phyloP scores from a whole-genome alignment of 1,284 basidiomycete species.

The Microbotryomycetes sp. region DNA sequence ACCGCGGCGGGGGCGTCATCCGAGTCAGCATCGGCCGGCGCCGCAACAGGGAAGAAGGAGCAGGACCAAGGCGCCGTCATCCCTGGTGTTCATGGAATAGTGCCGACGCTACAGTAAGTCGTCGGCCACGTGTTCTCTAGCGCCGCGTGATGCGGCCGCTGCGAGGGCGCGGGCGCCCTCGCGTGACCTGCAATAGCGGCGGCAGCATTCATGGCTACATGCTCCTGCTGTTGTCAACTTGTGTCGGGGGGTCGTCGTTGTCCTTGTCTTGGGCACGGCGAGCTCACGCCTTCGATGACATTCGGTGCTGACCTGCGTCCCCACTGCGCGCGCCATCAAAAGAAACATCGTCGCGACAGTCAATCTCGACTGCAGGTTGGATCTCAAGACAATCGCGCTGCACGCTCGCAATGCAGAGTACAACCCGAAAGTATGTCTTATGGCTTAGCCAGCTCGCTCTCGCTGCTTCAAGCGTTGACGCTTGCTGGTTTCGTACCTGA shows the following conservation, averaged over 20 bases:
- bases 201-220: no score
- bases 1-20: not conserved
- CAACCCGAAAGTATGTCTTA: constrained; percentile 85
- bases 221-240: no score
- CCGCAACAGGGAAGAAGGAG: not conserved
- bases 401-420: constrained; percentile 99
- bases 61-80: constrained; percentile 8
- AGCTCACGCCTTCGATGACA: not conserved
- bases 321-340: not conserved
- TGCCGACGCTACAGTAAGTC: constrained; percentile 75
- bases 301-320: not conserved
- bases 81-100: constrained; percentile 70
- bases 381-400: constrained; percentile 96
- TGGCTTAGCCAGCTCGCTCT: constrained; percentile 1
- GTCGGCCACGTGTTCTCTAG: constrained; percentile 15
- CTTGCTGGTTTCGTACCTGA: constrained; percentile 39
- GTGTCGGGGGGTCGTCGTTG: no score
- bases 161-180: not conserved
- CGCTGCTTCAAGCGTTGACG: not conserved
- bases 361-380: constrained; percentile 92
- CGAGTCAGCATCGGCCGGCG: not conserved
- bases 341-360: constrained; percentile 96
- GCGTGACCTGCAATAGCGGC: no score
- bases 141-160: not conserved
- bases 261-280: no score